Percentiles rank a stretch among this genome's conserved stretches.
phyloP scores from a whole-genome alignment of 805 yeast species.

The Yarrowia alimentaria region DNA sequence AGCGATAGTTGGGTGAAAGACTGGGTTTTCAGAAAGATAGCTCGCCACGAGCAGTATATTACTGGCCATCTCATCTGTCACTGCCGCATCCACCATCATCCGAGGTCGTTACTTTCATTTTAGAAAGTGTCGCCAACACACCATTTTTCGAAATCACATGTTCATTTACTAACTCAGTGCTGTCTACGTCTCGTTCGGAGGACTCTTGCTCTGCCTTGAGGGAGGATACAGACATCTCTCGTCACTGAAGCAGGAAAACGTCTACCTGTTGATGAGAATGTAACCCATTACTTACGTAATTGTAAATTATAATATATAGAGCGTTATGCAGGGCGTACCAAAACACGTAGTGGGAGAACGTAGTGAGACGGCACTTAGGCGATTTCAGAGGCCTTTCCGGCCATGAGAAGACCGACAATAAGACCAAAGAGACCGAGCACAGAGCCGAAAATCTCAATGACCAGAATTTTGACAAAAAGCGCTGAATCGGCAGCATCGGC shows the following conservation, averaged over 20 bases:
- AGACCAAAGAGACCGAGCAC: constrained; percentile 96
- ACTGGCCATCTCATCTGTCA: no score
- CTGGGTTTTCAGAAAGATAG: no score
- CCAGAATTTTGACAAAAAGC: constrained; percentile 90
- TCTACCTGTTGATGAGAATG: constrained; percentile 79
- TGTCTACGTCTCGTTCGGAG: constrained; percentile 94
- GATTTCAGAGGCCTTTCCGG: constrained; percentile 90
- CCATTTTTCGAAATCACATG: background rate
- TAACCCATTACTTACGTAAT: constrained; percentile 25
- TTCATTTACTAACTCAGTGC: constrained; percentile 49
- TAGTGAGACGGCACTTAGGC: constrained; percentile 40
- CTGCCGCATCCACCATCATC: no score
- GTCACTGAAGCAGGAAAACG: constrained; percentile 87
- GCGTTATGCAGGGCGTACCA: constrained; percentile 26
- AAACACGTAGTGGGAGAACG: background rate
- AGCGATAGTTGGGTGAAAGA: no score
- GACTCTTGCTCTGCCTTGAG: constrained; percentile 87
- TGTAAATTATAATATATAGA: constrained; percentile 27
- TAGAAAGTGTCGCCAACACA: background rate
- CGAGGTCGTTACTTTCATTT: no score
- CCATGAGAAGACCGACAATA: constrained; percentile 95
- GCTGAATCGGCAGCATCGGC: constrained; percentile 97
- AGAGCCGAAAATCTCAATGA: constrained; percentile 95
- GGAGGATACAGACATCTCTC: constrained; percentile 91
- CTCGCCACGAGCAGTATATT: no score